Conservation (phyloP, 192 early-diverging fungal species). For the Coemansia sp. region DNA sequence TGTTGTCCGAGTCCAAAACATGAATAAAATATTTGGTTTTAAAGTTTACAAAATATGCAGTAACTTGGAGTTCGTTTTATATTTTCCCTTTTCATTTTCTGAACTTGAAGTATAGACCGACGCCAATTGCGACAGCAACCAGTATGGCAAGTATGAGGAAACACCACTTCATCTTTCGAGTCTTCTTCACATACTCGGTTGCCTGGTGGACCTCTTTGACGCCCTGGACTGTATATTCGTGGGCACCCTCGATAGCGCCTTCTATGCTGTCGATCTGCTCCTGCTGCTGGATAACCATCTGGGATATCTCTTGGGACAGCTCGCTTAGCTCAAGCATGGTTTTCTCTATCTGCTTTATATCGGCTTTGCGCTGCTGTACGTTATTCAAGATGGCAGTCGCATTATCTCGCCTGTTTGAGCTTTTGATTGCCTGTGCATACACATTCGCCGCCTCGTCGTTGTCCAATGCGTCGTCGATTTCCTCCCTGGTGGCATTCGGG, state of each 20-base stretch:
- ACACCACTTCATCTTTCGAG: slow-evolving; percentile 41
- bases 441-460: slow-evolving; percentile 50
- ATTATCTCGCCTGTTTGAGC: slow-evolving; percentile 27
- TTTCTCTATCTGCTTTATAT: slow-evolving; percentile 54
- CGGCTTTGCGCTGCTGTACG: slow-evolving; percentile 49
- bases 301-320: slow-evolving; percentile 49
- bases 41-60: slow-evolving; percentile 2
- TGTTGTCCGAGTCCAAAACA: neutral
- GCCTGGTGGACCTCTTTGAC: slow-evolving; percentile 27
- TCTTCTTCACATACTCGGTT: slow-evolving; percentile 25
- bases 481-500: slow-evolving; percentile 48
- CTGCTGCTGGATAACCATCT: slow-evolving; percentile 57
- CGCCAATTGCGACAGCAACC: slow-evolving; percentile 44
- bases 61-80: too few species aligned
- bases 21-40: neutral
- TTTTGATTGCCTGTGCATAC: slow-evolving; percentile 51
- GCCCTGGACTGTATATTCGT: slow-evolving; percentile 22
- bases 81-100: slow-evolving; percentile 5
- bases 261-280: slow-evolving; percentile 56
- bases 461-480: slow-evolving; percentile 49
- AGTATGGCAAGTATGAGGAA: slow-evolving; percentile 40
- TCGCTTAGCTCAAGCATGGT: slow-evolving; percentile 45
- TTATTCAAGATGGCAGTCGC: slow-evolving; percentile 47
- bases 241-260: slow-evolving; percentile 41
- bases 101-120: slow-evolving; percentile 37